A percentile compares a stretch with the other conserved stretches of the same genome.
These are phyloP conservation scores for Iberis pinnata DNA, from an alignment of 345 rosid species.

Conservation along the genomic window DNA sequence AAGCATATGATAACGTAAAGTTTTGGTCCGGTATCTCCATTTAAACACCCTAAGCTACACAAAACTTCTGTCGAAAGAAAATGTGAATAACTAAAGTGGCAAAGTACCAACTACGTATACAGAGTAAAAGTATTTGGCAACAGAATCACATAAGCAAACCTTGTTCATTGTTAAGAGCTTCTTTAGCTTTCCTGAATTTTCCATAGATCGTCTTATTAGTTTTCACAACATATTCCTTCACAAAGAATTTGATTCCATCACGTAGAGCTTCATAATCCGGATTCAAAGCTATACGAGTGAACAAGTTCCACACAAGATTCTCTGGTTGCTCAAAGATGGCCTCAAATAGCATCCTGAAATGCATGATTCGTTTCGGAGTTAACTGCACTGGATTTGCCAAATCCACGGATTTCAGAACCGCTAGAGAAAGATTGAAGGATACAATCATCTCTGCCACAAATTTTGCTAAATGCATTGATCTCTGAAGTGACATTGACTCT, in stretches of 20 bases:
- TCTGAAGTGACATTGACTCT: constrained; percentile 56
- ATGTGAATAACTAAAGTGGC: too few relatives aligned
- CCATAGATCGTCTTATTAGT: constrained; percentile 32
- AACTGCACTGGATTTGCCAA: constrained; percentile 46
- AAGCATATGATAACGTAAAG: too few relatives aligned
- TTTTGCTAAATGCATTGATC: constrained; percentile 87
- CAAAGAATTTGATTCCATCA: constrained; percentile 58
- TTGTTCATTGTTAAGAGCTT: constrained; percentile 58
- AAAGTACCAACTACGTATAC: too few relatives aligned
- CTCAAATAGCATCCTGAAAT: constrained; percentile 78
- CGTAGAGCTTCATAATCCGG: constrained; percentile 67
- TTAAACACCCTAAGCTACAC: too few relatives aligned
- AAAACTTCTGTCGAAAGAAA: too few relatives aligned
- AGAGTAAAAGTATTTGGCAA: too few relatives aligned
- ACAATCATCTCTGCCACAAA: constrained; percentile 75
- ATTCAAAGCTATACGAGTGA: constrained; percentile 58
- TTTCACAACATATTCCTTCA: constrained; percentile 62
- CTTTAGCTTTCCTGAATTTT: constrained; percentile 63
- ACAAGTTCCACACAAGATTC: constrained; percentile 61
- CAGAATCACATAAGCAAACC: constrained; percentile 54
- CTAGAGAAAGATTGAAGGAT: constrained; percentile 62
- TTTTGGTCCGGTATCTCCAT: too few relatives aligned
- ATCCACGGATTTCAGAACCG: constrained; percentile 61
- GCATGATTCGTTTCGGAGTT: constrained; percentile 61
- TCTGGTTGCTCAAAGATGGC: constrained; percentile 60